A percentile compares a stretch with the other conserved stretches of the same genome.
These are phyloP conservation scores for Aspergillus nidulans DNA, from an alignment of 495 filamentous ascomycete genomes.

Conservation along the genomic window DNA sequence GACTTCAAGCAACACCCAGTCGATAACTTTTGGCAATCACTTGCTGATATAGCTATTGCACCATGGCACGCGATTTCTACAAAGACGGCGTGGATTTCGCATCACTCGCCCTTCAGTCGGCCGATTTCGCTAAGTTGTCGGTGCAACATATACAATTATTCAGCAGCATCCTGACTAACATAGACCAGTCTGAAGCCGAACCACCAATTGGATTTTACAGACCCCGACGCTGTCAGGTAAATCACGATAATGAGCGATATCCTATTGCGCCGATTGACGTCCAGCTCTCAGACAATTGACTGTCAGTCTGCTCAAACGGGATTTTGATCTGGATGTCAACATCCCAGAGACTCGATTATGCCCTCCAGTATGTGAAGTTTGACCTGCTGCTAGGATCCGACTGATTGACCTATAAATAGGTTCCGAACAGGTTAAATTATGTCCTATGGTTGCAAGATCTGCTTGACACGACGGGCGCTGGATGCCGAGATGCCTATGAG, in stretches of 20 bases:
- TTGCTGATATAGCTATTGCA: slow-evolving; percentile 4
- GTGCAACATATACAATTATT: slow-evolving; percentile 12
- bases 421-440: slow-evolving; percentile 83
- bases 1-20: background rate
- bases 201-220: slow-evolving; percentile 72
- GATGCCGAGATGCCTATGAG: slow-evolving; percentile 52
- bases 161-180: background rate
- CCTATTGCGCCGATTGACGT: background rate
- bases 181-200: slow-evolving; percentile 52
- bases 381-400: background rate
- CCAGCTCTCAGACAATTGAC: slow-evolving; percentile 61
- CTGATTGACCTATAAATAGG: slow-evolving; percentile 31
- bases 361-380: slow-evolving; percentile 61
- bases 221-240: slow-evolving; percentile 70
- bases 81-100: slow-evolving; percentile 60
- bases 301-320: slow-evolving; percentile 66
- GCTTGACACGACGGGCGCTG: slow-evolving; percentile 64
- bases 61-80: slow-evolving; percentile 48
- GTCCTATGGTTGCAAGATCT: slow-evolving; percentile 85
- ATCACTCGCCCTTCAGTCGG: slow-evolving; percentile 51
- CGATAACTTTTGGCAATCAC: background rate
- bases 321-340: slow-evolving; percentile 69
- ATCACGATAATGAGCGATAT: background rate
- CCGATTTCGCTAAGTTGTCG: slow-evolving; percentile 55
- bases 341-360: slow-evolving; percentile 78